Conservation (phyloP, 1,284 basidiomycete species). For the Farysia itapuensis region DNA sequence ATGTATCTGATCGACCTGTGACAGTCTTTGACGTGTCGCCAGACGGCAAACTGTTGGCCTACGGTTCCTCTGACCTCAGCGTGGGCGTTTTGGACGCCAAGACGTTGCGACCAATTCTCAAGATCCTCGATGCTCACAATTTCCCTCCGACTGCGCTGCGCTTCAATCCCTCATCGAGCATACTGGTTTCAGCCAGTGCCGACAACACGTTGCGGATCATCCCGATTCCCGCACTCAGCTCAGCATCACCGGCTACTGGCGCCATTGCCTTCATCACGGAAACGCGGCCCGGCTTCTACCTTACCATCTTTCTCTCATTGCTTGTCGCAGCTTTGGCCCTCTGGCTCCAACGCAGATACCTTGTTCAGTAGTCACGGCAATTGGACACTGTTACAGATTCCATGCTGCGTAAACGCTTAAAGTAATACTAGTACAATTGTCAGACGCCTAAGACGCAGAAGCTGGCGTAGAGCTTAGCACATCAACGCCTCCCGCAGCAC, state of each 20-base stretch:
- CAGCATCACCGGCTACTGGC: constrained; percentile 6
- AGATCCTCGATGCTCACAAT: constrained; percentile 89
- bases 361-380: constrained; percentile 5
- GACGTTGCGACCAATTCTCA: constrained; percentile 75
- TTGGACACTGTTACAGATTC: no score
- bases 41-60: constrained; percentile 79
- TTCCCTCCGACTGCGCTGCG: constrained; percentile 87
- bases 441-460: neutral
- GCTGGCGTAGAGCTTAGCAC: constrained; percentile 1
- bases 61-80: constrained; percentile 82
- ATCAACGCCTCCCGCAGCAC: no score
- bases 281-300: constrained; percentile 32
- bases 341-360: constrained; percentile 23
- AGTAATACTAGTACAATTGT: no score
- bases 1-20: constrained; percentile 52
- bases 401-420: no score
- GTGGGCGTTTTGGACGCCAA: constrained; percentile 81
- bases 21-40: constrained; percentile 58
- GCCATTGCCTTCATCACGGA: constrained; percentile 29
- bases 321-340: constrained; percentile 21
- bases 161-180: constrained; percentile 77
- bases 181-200: constrained; percentile 89
- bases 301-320: constrained; percentile 31
- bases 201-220: constrained; percentile 86
- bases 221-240: constrained; percentile 24